Evolutionary conservation across 225 moss, liverwort and hornwort genomes (phyloP).

Genomic region (Pseudisothecium myosuroides): DNA sequence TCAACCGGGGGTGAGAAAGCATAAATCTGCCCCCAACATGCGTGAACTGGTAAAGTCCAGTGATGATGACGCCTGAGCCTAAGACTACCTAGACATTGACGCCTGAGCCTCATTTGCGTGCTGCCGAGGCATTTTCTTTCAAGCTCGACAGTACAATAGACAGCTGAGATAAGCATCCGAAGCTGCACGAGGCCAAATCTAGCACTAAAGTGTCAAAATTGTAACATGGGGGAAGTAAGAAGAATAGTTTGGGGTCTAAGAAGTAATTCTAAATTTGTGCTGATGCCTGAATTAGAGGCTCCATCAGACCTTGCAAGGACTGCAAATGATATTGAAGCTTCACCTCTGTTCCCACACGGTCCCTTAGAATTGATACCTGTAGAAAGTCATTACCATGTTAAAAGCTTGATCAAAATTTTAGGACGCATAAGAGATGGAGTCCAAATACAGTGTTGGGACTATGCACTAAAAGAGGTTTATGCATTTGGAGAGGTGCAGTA

Average conservation of each 20-base stretch:
- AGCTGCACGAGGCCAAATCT: not conserved
- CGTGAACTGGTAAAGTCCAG: not conserved
- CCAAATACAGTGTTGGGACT: too few species aligned
- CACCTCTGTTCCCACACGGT: conserved; percentile 47
- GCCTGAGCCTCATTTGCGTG: not conserved
- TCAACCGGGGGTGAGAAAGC: not conserved
- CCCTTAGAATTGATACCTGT: conserved; percentile 54
- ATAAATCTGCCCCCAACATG: not conserved
- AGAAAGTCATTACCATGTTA: not conserved
- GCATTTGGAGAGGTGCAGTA: too few species aligned
- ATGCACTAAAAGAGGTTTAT: too few species aligned
- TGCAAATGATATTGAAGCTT: conserved; percentile 47
- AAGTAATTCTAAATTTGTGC: conserved; percentile 14
- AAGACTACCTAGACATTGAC: not conserved
- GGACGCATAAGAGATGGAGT: not conserved
- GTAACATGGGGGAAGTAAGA: not conserved
- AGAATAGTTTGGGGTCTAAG: not conserved
- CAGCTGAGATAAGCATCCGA: not conserved
- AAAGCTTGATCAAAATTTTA: not conserved
- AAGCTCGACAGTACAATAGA: not conserved
- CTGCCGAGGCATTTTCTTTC: not conserved
- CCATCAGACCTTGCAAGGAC: conserved; percentile 73
- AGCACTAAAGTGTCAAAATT: conserved; percentile 29
- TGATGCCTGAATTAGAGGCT: conserved; percentile 71
- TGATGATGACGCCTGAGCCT: not conserved